phyloP scores from a whole-genome alignment of 2,329 filamentous ascomycete genomes.

The Thielaviopsis musarum region DNA sequence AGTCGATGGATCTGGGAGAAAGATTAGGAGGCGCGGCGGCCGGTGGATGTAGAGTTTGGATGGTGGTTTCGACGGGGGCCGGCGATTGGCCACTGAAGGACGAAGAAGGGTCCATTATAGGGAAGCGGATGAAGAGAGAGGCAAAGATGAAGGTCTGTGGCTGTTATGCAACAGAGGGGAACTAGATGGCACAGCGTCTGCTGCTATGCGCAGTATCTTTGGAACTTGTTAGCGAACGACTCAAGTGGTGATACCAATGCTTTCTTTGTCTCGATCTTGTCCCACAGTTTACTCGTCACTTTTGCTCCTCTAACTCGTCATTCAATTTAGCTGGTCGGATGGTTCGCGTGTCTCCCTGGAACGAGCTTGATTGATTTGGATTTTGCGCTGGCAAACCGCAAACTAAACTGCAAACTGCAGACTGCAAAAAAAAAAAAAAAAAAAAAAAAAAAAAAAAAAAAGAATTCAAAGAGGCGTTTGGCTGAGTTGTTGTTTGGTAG shows the following conservation, averaged over 20 bases:
- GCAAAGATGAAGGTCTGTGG: background rate
- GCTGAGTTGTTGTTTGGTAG: no score
- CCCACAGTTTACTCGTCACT: no score
- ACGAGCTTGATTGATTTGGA: no score
- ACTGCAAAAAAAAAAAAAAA: no score
- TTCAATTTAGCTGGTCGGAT: no score
- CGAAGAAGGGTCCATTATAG: background rate
- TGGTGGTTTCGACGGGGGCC: slow-evolving; percentile 5
- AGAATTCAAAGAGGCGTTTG: no score
- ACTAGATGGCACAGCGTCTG: background rate
- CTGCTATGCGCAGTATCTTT: slow-evolving; percentile 1
- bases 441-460: no score
- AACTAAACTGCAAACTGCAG: no score
- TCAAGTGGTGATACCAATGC: background rate
- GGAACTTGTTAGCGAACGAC: background rate
- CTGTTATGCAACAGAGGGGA: background rate
- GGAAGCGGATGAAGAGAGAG: background rate
- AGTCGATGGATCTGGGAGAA: slow-evolving; percentile 7
- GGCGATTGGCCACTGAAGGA: background rate
- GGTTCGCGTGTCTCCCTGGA: no score
- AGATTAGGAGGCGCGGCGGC: background rate
- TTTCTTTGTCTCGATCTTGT: no score
- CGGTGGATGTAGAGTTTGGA: background rate
- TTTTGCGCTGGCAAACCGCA: no score
- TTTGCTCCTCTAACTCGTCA: no score